Percentiles rank a stretch among this genome's conserved stretches.
Evolutionary conservation across 148 eudicot species (phyloP).

Genomic region (Suaeda aralocaspica): DNA sequence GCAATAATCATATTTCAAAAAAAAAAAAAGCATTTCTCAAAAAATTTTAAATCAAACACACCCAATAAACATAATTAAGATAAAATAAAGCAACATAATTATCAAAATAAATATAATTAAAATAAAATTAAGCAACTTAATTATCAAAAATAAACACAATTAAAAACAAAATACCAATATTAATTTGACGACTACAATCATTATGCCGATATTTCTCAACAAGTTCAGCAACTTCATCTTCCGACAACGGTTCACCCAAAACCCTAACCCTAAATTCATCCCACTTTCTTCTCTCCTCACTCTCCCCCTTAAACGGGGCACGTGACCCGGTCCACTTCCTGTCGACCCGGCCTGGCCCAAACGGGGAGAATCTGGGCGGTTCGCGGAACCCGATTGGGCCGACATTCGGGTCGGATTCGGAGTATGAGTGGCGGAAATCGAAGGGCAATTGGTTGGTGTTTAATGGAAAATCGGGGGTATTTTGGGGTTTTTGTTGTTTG

Average conservation of each 20-base stretch:
- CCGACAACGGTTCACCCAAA: constrained; percentile 56
- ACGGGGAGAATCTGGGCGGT: constrained; percentile 75
- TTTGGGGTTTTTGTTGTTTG: constrained; percentile 20
- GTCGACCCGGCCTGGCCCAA: constrained; percentile 89
- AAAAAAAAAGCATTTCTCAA: too few species aligned
- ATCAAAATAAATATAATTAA: too few species aligned
- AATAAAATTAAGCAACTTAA: too few species aligned
- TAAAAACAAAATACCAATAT: constrained; percentile 50
- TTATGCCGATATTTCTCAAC: constrained; percentile 84
- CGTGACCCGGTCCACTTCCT: constrained; percentile 85
- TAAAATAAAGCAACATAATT: too few species aligned
- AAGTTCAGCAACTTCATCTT: constrained; percentile 56
- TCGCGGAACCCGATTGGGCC: constrained; percentile 84
- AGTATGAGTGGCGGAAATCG: constrained; percentile 82
- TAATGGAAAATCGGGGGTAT: constrained; percentile 16
- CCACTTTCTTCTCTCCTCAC: constrained; percentile 29
- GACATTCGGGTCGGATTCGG: constrained; percentile 48
- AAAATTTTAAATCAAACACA: too few species aligned
- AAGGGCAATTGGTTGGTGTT: constrained; percentile 71
- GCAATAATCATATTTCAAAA: too few species aligned
- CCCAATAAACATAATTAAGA: too few species aligned
- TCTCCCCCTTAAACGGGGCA: constrained; percentile 40
- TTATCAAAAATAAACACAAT: background rate
- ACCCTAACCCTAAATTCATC: constrained; percentile 36
- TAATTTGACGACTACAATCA: constrained; percentile 78